Evolutionary conservation across 352 stramenopile species (phyloP).

Genomic region (Phytophthora capsici): DNA sequence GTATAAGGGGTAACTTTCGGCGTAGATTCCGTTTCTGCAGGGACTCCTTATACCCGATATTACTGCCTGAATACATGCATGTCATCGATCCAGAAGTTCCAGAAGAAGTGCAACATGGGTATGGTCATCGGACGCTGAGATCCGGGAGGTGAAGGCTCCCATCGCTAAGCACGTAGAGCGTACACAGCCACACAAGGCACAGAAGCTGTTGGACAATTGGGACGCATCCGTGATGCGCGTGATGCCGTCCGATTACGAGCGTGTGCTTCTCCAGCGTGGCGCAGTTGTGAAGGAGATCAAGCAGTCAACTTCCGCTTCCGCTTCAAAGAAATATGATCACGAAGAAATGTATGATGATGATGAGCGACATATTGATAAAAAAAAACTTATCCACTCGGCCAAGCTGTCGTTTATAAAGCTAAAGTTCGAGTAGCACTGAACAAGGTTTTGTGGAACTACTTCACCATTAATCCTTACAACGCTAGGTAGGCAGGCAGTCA

Average conservation of each 20-base stretch:
- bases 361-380: too few species aligned
- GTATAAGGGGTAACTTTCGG: too few species aligned
- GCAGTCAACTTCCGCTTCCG: slow-evolving; percentile 31
- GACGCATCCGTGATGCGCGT: slow-evolving; percentile 67
- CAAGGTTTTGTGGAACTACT: too few species aligned
- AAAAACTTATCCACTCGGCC: too few species aligned
- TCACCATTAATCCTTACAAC: too few species aligned
- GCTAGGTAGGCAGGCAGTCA: too few species aligned
- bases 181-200: slow-evolving; percentile 87
- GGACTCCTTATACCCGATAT: too few species aligned
- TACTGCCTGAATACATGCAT: too few species aligned
- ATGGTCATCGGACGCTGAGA: slow-evolving; percentile 91
- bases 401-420: too few species aligned
- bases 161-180: slow-evolving; percentile 90
- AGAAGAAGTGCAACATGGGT: slow-evolving; percentile 95
- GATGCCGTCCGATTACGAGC: slow-evolving; percentile 76
- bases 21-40: too few species aligned
- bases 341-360: slow-evolving; percentile 33
- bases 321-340: slow-evolving; percentile 27
- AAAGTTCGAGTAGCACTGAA: too few species aligned
- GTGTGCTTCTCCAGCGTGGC: slow-evolving; percentile 52
- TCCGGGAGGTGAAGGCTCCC: slow-evolving; percentile 85
- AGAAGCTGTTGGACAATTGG: slow-evolving; percentile 92
- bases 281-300: slow-evolving; percentile 45
- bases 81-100: too few species aligned